phyloP scores from a whole-genome alignment of 2,329 filamentous ascomycete genomes.

The Aspergillus flavus region DNA sequence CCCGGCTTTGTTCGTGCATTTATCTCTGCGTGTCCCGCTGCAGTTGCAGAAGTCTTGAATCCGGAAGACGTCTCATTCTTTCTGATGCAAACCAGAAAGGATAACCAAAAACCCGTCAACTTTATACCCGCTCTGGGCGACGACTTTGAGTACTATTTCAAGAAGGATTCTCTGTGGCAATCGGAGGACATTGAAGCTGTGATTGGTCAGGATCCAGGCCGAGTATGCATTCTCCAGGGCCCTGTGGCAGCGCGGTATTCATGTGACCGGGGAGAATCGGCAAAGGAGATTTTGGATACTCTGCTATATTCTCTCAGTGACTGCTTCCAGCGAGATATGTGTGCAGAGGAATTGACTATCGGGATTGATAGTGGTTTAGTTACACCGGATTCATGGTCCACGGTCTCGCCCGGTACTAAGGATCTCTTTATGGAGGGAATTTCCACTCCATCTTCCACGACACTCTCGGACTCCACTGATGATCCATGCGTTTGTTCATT shows the following conservation, averaged over 20 bases:
- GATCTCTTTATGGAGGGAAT: constrained; percentile 13
- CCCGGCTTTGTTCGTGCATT: constrained; percentile 12
- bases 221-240: constrained; percentile 92
- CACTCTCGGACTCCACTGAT: constrained; percentile 13
- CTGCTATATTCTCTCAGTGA: constrained; percentile 83
- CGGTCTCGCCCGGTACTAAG: constrained; percentile 62
- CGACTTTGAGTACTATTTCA: constrained; percentile 98
- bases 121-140: constrained; percentile 91
- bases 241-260: constrained; percentile 89
- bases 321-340: constrained; percentile 70
- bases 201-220: constrained; percentile 86
- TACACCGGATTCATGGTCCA: constrained; percentile 60
- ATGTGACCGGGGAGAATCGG: constrained; percentile 81
- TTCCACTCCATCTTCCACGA: constrained; percentile 12
- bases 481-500: constrained; percentile 4
- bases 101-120: constrained; percentile 88
- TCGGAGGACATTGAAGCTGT: constrained; percentile 94
- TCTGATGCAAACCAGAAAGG: constrained; percentile 81
- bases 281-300: constrained; percentile 87
- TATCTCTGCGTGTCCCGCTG: constrained; percentile 66
- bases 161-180: constrained; percentile 98
- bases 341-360: constrained; percentile 60
- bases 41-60: constrained; percentile 84
- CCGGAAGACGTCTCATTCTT: constrained; percentile 97
- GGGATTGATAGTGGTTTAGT: constrained; percentile 34